Evolutionary conservation across 768 basidiomycete species (phyloP), one percentile per base, ranked within the genome.

Genomic region (Zangia roseola): DNA sequence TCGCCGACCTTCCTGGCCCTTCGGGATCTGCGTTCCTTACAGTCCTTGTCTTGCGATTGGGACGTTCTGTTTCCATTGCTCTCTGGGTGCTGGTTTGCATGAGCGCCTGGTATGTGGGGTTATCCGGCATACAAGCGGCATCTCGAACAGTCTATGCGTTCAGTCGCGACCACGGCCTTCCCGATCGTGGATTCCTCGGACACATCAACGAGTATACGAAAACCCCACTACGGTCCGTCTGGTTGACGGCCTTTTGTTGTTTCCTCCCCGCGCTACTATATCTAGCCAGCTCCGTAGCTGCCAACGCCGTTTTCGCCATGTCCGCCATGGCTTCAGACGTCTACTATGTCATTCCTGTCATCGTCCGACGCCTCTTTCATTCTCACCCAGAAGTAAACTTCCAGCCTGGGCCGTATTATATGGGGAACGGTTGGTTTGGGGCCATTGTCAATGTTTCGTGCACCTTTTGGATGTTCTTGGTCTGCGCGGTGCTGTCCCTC

Each of bases 141-240:
- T 80, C 79, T 10, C 72, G 83, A 37, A 75, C 81, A 3, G 68
- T 84, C 51, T 83, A 78, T 55, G 83, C 83, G 10, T 77, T 84
- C 64, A 76, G 75, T 46, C 73, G 79, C 30, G 80, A 82, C 43
- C 66, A 63, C 20, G 78, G 72, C 12, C 70, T 83, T 30, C 81
- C 81, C 1, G 84, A 86, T 56, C 67, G 78, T 14, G 80, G 82
- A 6, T 72, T 76, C 62, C 81, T 86, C 51, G 79, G 78, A 31
- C 67, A 71, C 40, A 62, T 83, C 47, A 74, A 70, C 56, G 40
- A 55, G 39, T 49, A 51, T 35, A 83, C 83, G 42, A 67, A 71
- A 55, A 81, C 84, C 5, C 83, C 83, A 7, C 60, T 83, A 17
- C 73, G 74, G 40, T 74, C 81, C 30, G 79, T 83, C 37, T 80